Conservation (phyloP, 2,329 filamentous ascomycete genomes). For the Simplicillium sp. region DNA sequence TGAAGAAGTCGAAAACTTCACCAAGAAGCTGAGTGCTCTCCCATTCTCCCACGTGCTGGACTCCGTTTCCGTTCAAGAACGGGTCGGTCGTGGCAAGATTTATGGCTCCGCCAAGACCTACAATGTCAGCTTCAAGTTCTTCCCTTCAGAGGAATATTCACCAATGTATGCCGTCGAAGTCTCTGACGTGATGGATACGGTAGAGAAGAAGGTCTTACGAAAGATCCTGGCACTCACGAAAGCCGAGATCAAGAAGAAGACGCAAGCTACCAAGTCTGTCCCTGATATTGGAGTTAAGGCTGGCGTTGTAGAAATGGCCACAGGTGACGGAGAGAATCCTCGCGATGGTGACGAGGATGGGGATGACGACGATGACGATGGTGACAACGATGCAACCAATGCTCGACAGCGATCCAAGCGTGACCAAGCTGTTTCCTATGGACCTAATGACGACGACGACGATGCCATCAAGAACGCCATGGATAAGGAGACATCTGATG, state of each 20-base stretch:
- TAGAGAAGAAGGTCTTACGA: slow-evolving; percentile 74
- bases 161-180: slow-evolving; percentile 76
- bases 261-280: slow-evolving; percentile 56
- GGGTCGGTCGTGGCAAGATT: slow-evolving; percentile 60
- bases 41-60: slow-evolving; percentile 79
- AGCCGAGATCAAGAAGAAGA: slow-evolving; percentile 73
- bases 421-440: slow-evolving; percentile 77
- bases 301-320: slow-evolving; percentile 43
- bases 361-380: slow-evolving; percentile 62
- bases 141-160: slow-evolving; percentile 73
- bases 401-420: slow-evolving; percentile 69
- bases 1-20: slow-evolving; percentile 66
- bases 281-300: slow-evolving; percentile 59
- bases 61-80: slow-evolving; percentile 70
- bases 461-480: slow-evolving; percentile 59
- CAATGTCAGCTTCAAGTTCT: slow-evolving; percentile 73
- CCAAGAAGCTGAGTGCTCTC: slow-evolving; percentile 84
- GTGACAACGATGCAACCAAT: slow-evolving; percentile 68
- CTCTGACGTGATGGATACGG: slow-evolving; percentile 64
- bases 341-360: slow-evolving; percentile 33
- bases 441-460: slow-evolving; percentile 87
- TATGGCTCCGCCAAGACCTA: slow-evolving; percentile 73
- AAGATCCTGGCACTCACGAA: slow-evolving; percentile 60
- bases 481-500: slow-evolving; percentile 48
- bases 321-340: slow-evolving; percentile 20